These are phyloP conservation scores for Melampsora americana DNA, from an alignment of 1,284 basidiomycete genomes.

Conservation along the genomic window DNA sequence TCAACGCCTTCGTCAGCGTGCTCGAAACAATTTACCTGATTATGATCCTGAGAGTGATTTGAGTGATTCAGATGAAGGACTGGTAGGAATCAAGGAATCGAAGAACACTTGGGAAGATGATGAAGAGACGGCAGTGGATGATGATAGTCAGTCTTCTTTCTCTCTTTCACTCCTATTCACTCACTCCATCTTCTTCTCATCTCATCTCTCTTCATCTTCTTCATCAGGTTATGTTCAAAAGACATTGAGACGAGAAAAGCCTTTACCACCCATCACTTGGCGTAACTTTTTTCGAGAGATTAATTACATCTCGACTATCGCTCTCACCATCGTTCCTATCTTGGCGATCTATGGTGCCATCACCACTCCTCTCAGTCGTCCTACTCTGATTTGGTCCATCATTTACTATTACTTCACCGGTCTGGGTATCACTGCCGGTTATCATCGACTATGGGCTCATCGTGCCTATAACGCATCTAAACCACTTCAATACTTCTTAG, in stretches of 20 bases:
- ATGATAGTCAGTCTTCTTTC: slow-evolving; percentile 69
- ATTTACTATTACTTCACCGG: slow-evolving; percentile 72
- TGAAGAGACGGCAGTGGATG: slow-evolving; percentile 50
- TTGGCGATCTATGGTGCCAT: slow-evolving; percentile 68
- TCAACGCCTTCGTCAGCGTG: slow-evolving; percentile 21
- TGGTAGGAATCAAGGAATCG: slow-evolving; percentile 38
- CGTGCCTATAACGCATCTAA: slow-evolving; percentile 81
- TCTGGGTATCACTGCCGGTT: slow-evolving; percentile 68
- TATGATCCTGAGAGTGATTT: slow-evolving; percentile 42
- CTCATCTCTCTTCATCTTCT: neutral
- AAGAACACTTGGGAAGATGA: slow-evolving; percentile 46
- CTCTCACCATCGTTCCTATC: slow-evolving; percentile 69
- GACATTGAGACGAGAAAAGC: slow-evolving; percentile 69
- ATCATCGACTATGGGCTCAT: slow-evolving; percentile 90
- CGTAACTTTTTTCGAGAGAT: slow-evolving; percentile 68
- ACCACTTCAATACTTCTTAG: slow-evolving; percentile 73
- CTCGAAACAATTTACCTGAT: slow-evolving; percentile 32
- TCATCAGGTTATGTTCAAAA: slow-evolving; percentile 67
- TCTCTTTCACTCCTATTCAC: slow-evolving; percentile 65
- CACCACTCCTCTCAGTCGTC: slow-evolving; percentile 63
- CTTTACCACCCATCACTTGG: slow-evolving; percentile 60
- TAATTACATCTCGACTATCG: slow-evolving; percentile 70
- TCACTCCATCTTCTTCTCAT: neutral
- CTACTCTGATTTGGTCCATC: slow-evolving; percentile 63
- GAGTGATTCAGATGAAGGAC: slow-evolving; percentile 46